phyloP scores from a whole-genome alignment of 495 filamentous ascomycete genomes.

The Beverwykella pulmonaria region DNA sequence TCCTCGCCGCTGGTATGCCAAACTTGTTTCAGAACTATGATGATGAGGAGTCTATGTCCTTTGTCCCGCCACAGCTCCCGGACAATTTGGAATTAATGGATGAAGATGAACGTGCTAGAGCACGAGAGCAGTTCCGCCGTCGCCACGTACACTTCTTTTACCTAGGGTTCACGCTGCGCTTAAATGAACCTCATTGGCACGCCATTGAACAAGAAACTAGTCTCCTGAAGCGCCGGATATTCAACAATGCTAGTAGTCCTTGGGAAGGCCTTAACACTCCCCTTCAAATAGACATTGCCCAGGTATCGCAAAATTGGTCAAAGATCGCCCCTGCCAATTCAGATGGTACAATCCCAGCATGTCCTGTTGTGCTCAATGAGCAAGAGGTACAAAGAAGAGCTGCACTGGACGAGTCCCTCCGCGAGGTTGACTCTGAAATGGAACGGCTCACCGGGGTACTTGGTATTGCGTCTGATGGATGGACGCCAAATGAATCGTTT shows the following conservation, averaged over 20 bases:
- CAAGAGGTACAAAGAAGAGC: slow-evolving; percentile 14
- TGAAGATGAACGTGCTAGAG: slow-evolving; percentile 12
- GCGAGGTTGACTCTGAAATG: slow-evolving; percentile 22
- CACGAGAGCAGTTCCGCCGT: slow-evolving; percentile 14
- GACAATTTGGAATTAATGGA: slow-evolving; percentile 17
- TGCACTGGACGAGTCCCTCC: slow-evolving; percentile 14
- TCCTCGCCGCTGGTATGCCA: slow-evolving; percentile 44
- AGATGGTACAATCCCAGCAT: slow-evolving; percentile 16
- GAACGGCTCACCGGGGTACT: slow-evolving; percentile 15
- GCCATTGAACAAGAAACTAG: slow-evolving; percentile 12
- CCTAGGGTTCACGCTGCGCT: slow-evolving; percentile 14
- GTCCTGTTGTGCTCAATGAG: slow-evolving; percentile 11
- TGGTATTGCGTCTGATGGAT: slow-evolving; percentile 23
- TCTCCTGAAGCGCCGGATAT: slow-evolving; percentile 18
- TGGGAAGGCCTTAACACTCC: slow-evolving; percentile 23
- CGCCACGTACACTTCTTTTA: slow-evolving; percentile 28
- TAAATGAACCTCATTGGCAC: slow-evolving; percentile 15
- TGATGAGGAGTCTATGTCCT: slow-evolving; percentile 21
- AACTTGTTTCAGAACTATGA: slow-evolving; percentile 42
- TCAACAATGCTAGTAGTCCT: slow-evolving; percentile 12
- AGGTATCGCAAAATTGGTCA: slow-evolving; percentile 21
- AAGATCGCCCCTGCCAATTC: slow-evolving; percentile 4
- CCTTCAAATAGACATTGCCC: slow-evolving; percentile 23
- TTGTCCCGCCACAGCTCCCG: slow-evolving; percentile 25
- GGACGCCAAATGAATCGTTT: slow-evolving; percentile 22